Base-by-base conservation (phyloP, 2,329 filamentous ascomycete species). In the Aspergillus caelatus region DNA sequence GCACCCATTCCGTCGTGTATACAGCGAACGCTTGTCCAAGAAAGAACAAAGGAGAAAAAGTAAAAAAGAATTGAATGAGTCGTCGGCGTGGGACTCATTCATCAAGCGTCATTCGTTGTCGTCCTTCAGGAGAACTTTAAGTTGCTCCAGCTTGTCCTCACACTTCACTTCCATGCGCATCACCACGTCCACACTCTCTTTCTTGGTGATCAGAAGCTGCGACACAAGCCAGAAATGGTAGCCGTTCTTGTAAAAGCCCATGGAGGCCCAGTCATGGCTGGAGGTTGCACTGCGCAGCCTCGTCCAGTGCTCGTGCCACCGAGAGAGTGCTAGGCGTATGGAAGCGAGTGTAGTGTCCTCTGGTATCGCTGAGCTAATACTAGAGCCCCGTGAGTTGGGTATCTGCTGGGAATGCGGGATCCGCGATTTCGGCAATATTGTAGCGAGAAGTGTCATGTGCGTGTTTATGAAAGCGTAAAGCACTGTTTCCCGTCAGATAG, bases 161-260 rank as follows among this genome's bases (percentile, higher is more conserved):
- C 79, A 81, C 58, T 77, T 78, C n/a, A 80, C 76, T 55, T 80
- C 79, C 77, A 79, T 80, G 53, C 71, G 71, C 73, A 80, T 79
- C 11, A 80, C 74, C 16, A 81, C 77, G 59, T 81, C 78, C n/a
- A 80, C 73, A 10, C 76, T 77, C 60, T 79, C 75, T 53, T 79
- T 79, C 43, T 78, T 78, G 23, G 76, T 80, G 63, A 80, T 75
- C 16, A 81, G 74, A 4, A 80, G 67, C 54, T 79, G 76, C 5
- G 78, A 77, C 14, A 81, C 77, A 26, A 80, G 74, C 78, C 78
- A 81, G 66, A 79, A 80, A 19, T 79, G 77, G 61, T 79, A 80
- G 0, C 73, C 76, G 48, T 79, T 80, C 53, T 78, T 78, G 67
- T 74, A 80, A 62, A 81, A 80, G 30, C 79, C 79, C 74, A 80